These are phyloP conservation scores for Yarrowia divulgata DNA, from an alignment of 805 yeast species.

Conservation along the genomic window DNA sequence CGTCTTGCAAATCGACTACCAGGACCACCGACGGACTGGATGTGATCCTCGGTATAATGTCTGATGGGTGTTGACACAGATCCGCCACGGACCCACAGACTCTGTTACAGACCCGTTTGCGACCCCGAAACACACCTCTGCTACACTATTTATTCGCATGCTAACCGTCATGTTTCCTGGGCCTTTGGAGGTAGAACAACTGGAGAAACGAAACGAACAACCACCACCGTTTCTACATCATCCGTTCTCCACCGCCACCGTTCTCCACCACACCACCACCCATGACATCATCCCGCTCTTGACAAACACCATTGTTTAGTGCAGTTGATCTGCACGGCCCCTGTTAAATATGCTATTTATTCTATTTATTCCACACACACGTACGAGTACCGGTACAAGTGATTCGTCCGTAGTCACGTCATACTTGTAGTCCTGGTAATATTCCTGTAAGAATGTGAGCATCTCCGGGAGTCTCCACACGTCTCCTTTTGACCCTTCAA, in stretches of 20 bases:
- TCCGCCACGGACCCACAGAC: too few relatives aligned
- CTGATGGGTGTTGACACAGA: neutral
- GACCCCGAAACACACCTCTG: neutral
- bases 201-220: too few relatives aligned
- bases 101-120: too few relatives aligned
- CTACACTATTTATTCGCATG: constrained; percentile 18
- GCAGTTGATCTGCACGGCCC: constrained; percentile 34
- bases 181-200: too few relatives aligned
- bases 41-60: constrained; percentile 34
- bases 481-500: too few relatives aligned
- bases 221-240: too few relatives aligned
- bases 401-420: too few relatives aligned
- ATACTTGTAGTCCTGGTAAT: too few relatives aligned
- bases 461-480: too few relatives aligned
- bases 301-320: constrained; percentile 20
- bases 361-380: constrained; percentile 2
- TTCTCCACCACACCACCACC: neutral
- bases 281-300: constrained; percentile 26
- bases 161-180: constrained; percentile 18
- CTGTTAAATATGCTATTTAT: constrained; percentile 31
- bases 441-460: neutral
- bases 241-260: neutral
- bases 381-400: too few relatives aligned
- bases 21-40: constrained; percentile 33
- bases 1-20: constrained; percentile 32